Percentiles rank a stretch among this genome's conserved stretches.
These are phyloP conservation scores for Haplosporangium sp. DNA, from an alignment of 371 early-diverging fungal genomes.

Conservation along the genomic window DNA sequence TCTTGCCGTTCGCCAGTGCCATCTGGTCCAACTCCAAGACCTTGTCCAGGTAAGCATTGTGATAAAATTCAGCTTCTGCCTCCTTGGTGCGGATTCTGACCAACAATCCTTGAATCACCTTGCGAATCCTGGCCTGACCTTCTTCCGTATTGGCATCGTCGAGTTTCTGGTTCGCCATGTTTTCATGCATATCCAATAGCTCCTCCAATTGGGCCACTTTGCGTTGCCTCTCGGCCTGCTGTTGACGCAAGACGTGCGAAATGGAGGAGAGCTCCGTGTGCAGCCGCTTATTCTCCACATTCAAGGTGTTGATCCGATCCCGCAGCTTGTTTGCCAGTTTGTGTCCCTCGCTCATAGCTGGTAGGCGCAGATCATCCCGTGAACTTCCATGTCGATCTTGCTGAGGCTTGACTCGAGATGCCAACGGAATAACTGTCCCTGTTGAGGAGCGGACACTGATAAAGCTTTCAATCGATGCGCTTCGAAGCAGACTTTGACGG, in stretches of 20 bases:
- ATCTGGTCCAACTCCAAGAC: slow-evolving; percentile 53
- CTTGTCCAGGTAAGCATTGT: slow-evolving; percentile 54
- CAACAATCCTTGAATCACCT: slow-evolving; percentile 49
- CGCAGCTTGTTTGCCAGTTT: slow-evolving; percentile 44
- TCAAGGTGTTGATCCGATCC: slow-evolving; percentile 44
- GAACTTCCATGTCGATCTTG: slow-evolving; percentile 23
- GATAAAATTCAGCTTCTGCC: slow-evolving; percentile 54
- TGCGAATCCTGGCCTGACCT: slow-evolving; percentile 46
- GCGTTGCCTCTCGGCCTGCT: slow-evolving; percentile 45
- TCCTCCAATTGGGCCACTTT: slow-evolving; percentile 47
- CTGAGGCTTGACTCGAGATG: slow-evolving; percentile 28
- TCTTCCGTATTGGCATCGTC: slow-evolving; percentile 43
- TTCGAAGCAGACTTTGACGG: slow-evolving; percentile 41
- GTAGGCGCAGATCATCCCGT: slow-evolving; percentile 31
- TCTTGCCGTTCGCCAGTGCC: slow-evolving; percentile 40
- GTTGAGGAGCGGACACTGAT: slow-evolving; percentile 42
- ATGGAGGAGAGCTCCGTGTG: slow-evolving; percentile 36
- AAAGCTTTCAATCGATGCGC: slow-evolving; percentile 44
- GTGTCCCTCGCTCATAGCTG: slow-evolving; percentile 31
- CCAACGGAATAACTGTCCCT: slow-evolving; percentile 34
- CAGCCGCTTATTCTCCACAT: slow-evolving; percentile 44
- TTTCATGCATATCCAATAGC: slow-evolving; percentile 46
- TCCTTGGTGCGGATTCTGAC: slow-evolving; percentile 53
- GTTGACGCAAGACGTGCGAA: slow-evolving; percentile 35
- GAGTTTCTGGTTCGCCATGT: slow-evolving; percentile 18